phyloP scores from a whole-genome alignment of 2,329 filamentous ascomycete species.

The Colletotrichum melonis region DNA sequence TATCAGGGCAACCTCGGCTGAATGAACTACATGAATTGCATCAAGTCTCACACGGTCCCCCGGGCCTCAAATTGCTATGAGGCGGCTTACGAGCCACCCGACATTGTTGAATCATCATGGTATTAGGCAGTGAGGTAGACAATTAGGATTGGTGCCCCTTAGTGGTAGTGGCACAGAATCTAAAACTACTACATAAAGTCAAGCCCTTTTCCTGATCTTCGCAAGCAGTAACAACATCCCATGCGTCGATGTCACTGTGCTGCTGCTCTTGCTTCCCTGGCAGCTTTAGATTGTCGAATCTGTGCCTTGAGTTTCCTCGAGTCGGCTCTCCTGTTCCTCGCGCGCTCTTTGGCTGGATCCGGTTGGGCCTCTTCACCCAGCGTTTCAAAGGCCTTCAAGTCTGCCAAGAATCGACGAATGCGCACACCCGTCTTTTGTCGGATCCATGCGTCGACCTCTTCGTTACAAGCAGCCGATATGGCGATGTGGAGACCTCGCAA shows the following conservation, averaged over 20 bases:
- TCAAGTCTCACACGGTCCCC: too few relatives aligned
- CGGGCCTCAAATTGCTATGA: too few relatives aligned
- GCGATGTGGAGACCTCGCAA: conserved; percentile 66
- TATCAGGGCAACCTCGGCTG: not conserved
- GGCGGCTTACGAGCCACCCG: too few relatives aligned
- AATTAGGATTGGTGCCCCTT: not conserved
- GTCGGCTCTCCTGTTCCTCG: conserved; percentile 44
- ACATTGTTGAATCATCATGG: too few relatives aligned
- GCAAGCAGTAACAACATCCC: not conserved
- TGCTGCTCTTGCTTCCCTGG: conserved; percentile 9
- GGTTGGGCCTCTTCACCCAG: conserved; percentile 48
- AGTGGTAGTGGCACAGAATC: not conserved
- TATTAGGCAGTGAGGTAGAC: too few relatives aligned
- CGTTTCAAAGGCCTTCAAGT: conserved; percentile 62
- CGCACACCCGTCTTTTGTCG: conserved; percentile 62
- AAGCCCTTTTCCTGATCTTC: not conserved
- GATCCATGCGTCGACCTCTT: conserved; percentile 64
- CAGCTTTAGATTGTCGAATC: conserved; percentile 44
- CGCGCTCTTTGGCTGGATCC: conserved; percentile 41
- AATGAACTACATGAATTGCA: not conserved
- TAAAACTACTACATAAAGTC: not conserved
- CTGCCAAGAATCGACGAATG: conserved; percentile 65
- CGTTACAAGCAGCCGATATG: conserved; percentile 66
- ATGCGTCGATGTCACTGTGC: not conserved
- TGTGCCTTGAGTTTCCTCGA: conserved; percentile 50